A percentile compares a stretch with the other conserved stretches of the same genome.
Evolutionary conservation across 768 basidiomycete genomes (phyloP).

Genomic region (Amanita exitialis): DNA sequence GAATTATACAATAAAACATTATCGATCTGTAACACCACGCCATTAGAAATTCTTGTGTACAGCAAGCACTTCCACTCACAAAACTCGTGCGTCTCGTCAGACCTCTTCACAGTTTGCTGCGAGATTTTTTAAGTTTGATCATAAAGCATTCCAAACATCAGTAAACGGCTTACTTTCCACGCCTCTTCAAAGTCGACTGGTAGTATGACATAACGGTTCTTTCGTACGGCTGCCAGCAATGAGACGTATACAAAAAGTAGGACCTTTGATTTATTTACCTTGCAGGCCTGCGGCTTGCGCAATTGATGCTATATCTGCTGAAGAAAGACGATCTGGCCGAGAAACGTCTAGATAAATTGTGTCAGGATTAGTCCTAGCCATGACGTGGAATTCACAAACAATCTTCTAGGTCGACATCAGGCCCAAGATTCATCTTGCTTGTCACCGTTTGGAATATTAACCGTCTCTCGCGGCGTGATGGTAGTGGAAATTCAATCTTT

Average conservation of each 20-base stretch:
- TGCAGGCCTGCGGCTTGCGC: slow-evolving; percentile 96
- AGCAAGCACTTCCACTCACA: slow-evolving; percentile 40
- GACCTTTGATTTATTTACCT: slow-evolving; percentile 35
- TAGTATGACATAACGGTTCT: slow-evolving; percentile 95
- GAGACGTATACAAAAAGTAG: not conserved
- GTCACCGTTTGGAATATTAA: slow-evolving; percentile 98
- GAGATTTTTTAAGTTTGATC: slow-evolving; percentile 21
- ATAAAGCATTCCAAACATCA: slow-evolving; percentile 28
- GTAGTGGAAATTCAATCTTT: slow-evolving; percentile 97
- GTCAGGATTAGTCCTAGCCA: slow-evolving; percentile 7
- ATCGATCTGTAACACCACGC: not conserved
- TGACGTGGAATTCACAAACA: slow-evolving; percentile 44
- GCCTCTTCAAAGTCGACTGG: slow-evolving; percentile 98
- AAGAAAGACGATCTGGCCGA: slow-evolving; percentile 89
- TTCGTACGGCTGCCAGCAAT: slow-evolving; percentile 68
- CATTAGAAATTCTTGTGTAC: not conserved
- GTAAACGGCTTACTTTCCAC: slow-evolving; percentile 89
- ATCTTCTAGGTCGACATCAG: slow-evolving; percentile 97
- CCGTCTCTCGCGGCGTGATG: slow-evolving; percentile 89
- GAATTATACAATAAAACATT: slow-evolving; percentile 10
- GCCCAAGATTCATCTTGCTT: slow-evolving; percentile 93
- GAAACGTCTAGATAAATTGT: slow-evolving; percentile 65
- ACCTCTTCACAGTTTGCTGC: slow-evolving; percentile 94
- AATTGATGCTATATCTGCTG: slow-evolving; percentile 91
- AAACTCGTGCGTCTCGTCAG: slow-evolving; percentile 95